Evolutionary conservation across 306 rosid genomes (phyloP).

Genomic region (Cicer yamashitae): DNA sequence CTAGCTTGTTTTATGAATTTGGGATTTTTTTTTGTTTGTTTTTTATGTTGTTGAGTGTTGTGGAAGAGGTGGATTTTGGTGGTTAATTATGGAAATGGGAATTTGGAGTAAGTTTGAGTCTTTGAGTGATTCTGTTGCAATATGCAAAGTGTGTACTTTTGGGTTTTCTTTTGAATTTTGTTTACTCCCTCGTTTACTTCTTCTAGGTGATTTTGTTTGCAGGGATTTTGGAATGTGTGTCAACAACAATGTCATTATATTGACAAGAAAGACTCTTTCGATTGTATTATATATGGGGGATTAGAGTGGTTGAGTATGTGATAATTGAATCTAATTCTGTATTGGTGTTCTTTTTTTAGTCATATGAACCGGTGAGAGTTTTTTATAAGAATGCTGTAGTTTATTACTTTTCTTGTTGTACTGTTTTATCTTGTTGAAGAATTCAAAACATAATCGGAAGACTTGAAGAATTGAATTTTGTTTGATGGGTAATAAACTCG

Average conservation of each 20-base stretch:
- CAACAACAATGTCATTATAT: slow-evolving; percentile 24
- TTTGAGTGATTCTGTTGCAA: slow-evolving; percentile 31
- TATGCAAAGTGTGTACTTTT: slow-evolving; percentile 11
- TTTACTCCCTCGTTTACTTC: neutral
- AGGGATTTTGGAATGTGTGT: slow-evolving; percentile 42
- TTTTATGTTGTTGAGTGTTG: slow-evolving; percentile 12
- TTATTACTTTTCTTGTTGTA: slow-evolving; percentile 34
- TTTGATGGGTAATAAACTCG: slow-evolving; percentile 97
- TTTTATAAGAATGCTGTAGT: slow-evolving; percentile 39
- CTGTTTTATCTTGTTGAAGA: slow-evolving; percentile 49
- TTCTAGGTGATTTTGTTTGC: slow-evolving; percentile 34
- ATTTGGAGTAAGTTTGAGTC: slow-evolving; percentile 24
- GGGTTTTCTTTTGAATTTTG: slow-evolving; percentile 9
- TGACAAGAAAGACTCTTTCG: slow-evolving; percentile 26
- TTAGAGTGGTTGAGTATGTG: slow-evolving; percentile 31
- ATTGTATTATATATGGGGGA: slow-evolving; percentile 36
- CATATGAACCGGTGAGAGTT: slow-evolving; percentile 24
- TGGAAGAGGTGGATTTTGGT: slow-evolving; percentile 31
- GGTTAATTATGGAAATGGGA: slow-evolving; percentile 25
- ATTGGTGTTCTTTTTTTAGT: neutral
- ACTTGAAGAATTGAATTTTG: slow-evolving; percentile 37
- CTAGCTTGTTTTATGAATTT: slow-evolving; percentile 3
- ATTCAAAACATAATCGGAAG: slow-evolving; percentile 40
- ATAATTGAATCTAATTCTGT: slow-evolving; percentile 17
- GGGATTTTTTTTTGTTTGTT: neutral